These are phyloP conservation scores for Trichoderma brevicompactum DNA, from an alignment of 2,329 filamentous ascomycete species.

Conservation along the genomic window DNA sequence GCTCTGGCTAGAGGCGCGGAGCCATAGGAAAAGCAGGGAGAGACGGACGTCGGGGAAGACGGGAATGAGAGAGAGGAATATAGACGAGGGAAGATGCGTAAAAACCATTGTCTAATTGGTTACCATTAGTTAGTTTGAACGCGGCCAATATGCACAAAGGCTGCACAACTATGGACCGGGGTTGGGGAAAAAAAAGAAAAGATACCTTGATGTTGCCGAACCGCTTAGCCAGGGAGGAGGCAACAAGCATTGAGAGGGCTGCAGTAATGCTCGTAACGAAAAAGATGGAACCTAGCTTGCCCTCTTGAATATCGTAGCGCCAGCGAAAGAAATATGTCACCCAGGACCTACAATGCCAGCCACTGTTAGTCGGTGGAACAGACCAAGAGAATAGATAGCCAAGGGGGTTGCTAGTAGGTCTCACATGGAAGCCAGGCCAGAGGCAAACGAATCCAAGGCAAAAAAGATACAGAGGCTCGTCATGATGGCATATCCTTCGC, in stretches of 20 bases:
- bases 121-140: not conserved
- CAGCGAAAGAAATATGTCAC: slow-evolving; percentile 60
- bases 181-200: slow-evolving; percentile 29
- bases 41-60: slow-evolving; percentile 57
- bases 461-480: slow-evolving; percentile 69
- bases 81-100: slow-evolving; percentile 70
- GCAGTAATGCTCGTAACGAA: slow-evolving; percentile 58
- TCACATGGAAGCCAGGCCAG: slow-evolving; percentile 68
- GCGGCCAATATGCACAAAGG: not conserved
- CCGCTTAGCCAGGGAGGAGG: slow-evolving; percentile 58
- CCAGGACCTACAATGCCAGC: slow-evolving; percentile 53
- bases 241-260: slow-evolving; percentile 56
- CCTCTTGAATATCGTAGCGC: slow-evolving; percentile 53
- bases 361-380: slow-evolving; percentile 35
- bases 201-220: slow-evolving; percentile 65
- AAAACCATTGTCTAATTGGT: slow-evolving; percentile 69
- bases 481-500: slow-evolving; percentile 58
- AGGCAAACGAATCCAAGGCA: slow-evolving; percentile 69
- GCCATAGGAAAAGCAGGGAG: slow-evolving; percentile 63
- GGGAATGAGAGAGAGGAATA: slow-evolving; percentile 67
- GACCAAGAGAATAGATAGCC: slow-evolving; percentile 40
- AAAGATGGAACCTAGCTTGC: slow-evolving; percentile 58
- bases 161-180: slow-evolving; percentile 20
- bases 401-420: not conserved
- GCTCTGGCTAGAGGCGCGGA: slow-evolving; percentile 64